Evolutionary conservation across 768 basidiomycete species (phyloP), one percentile per base, ranked within the genome.

Genomic region (Cubamyces sp.): DNA sequence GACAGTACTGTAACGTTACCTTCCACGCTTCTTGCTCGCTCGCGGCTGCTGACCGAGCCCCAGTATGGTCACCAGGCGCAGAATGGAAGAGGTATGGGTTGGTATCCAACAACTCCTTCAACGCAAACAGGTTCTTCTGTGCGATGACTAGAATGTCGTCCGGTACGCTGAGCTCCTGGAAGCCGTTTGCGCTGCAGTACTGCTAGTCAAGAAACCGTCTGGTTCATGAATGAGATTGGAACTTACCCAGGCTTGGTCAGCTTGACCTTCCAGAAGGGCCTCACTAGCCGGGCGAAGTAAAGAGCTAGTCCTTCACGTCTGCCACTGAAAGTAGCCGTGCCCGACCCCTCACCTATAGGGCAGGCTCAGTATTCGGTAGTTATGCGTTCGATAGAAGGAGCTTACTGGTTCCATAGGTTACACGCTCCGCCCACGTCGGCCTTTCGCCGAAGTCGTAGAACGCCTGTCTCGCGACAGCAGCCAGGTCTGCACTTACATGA

Each of bases 1-100:
- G 12, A 49, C 3, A 16, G 4, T 49, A 47, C 54, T 39, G 12
- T 30, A 30, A 9, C 51, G 75, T 28, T 48, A 93, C 92, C 84
- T 90, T 91, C 91, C 91, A 93, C 5, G 93, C 93, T 74, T 94
- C 94, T 71, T 92, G 90, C 64, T 93, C 92, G 39, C 83, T 82
- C 5, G 82, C 81, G 18, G 82, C 76, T 3, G 84, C 77, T 16
- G 74, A 74, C 1, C 89, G 84, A 61, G 81, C 82, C 5, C 83
- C 81, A 3, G 82, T 76, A 43, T 84, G 77, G 67, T 93, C 91
- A 34, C 86, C 87, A 3, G 90, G 86, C n/a, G 88, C 83, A 12
- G 87, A 90, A 71, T 89, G 88, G 74, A 96, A 95, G 40, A 96
- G 77, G 65, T 94, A 91, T 9, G 89, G 90, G 68, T 96, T 95